These are phyloP conservation scores for Ophiostoma angusticollis DNA, from an alignment of 2,329 filamentous ascomycete genomes.

Conservation along the genomic window DNA sequence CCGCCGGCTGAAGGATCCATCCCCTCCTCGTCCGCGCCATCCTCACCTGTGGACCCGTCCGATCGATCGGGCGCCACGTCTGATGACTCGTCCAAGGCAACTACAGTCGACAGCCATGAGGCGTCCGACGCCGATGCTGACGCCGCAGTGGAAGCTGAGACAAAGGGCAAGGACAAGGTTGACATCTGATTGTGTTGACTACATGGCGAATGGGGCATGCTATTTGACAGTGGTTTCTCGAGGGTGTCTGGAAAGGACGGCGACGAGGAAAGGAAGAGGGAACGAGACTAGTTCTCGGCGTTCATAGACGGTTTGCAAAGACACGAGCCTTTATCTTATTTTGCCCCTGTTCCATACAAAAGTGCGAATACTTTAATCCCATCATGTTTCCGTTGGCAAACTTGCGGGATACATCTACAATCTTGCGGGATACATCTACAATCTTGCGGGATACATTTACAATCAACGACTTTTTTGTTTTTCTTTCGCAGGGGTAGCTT, in stretches of 20 bases:
- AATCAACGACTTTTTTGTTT: background rate
- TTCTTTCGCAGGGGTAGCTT: background rate
- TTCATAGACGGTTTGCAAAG: too few relatives aligned
- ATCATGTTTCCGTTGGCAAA: too few relatives aligned
- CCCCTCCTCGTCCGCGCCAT: background rate
- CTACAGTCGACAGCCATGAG: conserved; percentile 1
- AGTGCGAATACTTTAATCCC: too few relatives aligned
- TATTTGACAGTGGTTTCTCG: too few relatives aligned
- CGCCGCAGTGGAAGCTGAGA: background rate
- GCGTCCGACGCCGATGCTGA: background rate
- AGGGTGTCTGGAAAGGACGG: too few relatives aligned
- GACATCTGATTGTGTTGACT: background rate
- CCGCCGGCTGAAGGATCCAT: background rate
- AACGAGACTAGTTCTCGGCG: background rate
- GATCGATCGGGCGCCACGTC: conserved; percentile 2
- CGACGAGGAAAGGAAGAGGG: background rate
- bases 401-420: too few relatives aligned
- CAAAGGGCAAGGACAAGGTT: background rate
- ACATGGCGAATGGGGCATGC: too few relatives aligned
- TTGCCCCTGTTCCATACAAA: too few relatives aligned
- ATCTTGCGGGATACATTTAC: too few relatives aligned
- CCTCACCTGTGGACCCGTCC: conserved; percentile 3
- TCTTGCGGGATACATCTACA: too few relatives aligned
- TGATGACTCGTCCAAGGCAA: conserved; percentile 1
- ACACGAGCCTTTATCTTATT: too few relatives aligned